phyloP scores from a whole-genome alignment of 2,329 filamentous ascomycete species.

The Pseudocercospora vitis region DNA sequence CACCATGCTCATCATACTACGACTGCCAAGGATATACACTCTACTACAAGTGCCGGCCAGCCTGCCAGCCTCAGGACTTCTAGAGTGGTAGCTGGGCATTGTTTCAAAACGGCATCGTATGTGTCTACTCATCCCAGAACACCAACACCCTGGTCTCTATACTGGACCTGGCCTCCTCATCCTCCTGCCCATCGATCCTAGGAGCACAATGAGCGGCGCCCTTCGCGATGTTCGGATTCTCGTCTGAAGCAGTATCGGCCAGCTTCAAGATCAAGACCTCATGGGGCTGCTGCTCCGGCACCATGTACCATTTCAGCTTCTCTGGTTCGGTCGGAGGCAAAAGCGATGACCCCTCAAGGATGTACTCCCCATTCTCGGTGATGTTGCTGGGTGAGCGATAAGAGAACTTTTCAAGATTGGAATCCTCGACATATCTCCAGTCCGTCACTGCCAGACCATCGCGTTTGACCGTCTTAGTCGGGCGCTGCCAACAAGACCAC shows the following conservation, averaged over 20 bases:
- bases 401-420: neutral
- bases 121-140: constrained; percentile 5
- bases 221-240: neutral
- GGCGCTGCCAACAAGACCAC: constrained; percentile 7
- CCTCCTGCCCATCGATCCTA: neutral
- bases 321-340: constrained; percentile 8
- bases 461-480: constrained; percentile 9
- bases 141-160: constrained; percentile 10
- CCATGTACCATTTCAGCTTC: constrained; percentile 6
- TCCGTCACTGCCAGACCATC: constrained; percentile 12
- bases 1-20: neutral
- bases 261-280: constrained; percentile 11
- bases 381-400: constrained; percentile 11
- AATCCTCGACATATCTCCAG: constrained; percentile 4
- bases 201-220: constrained; percentile 11
- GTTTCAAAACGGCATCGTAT: too few relatives aligned
- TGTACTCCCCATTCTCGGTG: constrained; percentile 10
- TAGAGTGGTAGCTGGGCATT: too few relatives aligned
- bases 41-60: too few relatives aligned
- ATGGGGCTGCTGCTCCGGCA: constrained; percentile 12
- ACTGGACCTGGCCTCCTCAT: constrained; percentile 11
- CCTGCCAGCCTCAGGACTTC: too few relatives aligned
- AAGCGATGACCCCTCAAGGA: neutral
- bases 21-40: too few relatives aligned
- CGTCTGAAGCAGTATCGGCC: constrained; percentile 10